phyloP scores from a whole-genome alignment of 345 rosid species.

The Trapa bicornis region DNA sequence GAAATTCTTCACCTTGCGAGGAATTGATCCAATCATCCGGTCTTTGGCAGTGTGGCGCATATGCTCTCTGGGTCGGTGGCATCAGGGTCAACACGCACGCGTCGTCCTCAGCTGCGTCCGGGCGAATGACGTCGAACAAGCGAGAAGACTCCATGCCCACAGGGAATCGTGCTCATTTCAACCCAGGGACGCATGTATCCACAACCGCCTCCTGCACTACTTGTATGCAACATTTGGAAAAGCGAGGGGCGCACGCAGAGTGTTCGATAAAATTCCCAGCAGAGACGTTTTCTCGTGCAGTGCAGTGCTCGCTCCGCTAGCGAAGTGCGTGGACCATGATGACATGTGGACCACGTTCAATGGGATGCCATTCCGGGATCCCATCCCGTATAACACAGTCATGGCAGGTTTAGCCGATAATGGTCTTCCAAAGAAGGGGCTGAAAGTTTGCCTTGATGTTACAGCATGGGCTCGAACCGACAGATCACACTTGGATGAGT shows the following conservation, averaged over 20 bases:
- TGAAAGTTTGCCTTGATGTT: slow-evolving; percentile 27
- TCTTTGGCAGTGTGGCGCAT: slow-evolving; percentile 33
- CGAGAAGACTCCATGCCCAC: slow-evolving; percentile 35
- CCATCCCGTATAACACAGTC: slow-evolving; percentile 39
- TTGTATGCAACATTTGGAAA: slow-evolving; percentile 28
- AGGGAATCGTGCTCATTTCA: slow-evolving; percentile 32
- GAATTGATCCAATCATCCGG: slow-evolving; percentile 1
- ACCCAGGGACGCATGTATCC: slow-evolving; percentile 28
- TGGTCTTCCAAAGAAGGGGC: slow-evolving; percentile 24
- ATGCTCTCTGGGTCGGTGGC: slow-evolving; percentile 18
- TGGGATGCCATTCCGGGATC: slow-evolving; percentile 35
- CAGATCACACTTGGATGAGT: slow-evolving; percentile 40
- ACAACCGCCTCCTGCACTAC: slow-evolving; percentile 39
- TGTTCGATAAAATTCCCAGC: slow-evolving; percentile 44
- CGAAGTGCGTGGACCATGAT: slow-evolving; percentile 24
- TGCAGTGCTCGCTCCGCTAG: slow-evolving; percentile 35
- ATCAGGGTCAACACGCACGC: slow-evolving; percentile 27
- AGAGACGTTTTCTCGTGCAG: slow-evolving; percentile 48
- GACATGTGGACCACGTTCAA: slow-evolving; percentile 27
- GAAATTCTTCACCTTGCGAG: no score
- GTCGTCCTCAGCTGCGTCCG: slow-evolving; percentile 37
- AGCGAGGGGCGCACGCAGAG: slow-evolving; percentile 18
- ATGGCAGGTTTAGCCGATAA: slow-evolving; percentile 30
- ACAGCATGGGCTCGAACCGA: slow-evolving; percentile 23
- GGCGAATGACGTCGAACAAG: slow-evolving; percentile 33